A percentile compares a stretch with the other conserved stretches of the same genome.
Conservation (phyloP, 805 yeast species). For the Metschnikowia drakensbergensis region DNA sequence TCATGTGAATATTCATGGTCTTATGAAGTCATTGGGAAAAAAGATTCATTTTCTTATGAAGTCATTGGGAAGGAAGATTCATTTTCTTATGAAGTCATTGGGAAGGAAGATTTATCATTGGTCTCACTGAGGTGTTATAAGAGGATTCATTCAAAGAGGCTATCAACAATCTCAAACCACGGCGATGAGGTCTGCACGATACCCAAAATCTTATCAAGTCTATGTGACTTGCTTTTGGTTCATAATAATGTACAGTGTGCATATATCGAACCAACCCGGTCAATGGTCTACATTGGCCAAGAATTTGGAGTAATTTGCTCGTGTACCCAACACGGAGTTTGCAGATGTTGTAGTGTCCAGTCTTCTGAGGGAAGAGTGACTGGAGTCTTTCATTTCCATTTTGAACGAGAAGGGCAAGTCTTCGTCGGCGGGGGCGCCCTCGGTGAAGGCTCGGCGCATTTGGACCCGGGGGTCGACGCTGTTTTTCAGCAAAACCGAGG, state of each 20-base stretch:
- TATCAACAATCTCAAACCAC: too few relatives aligned
- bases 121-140: too few relatives aligned
- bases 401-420: constrained; percentile 39
- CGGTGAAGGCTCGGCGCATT: constrained; percentile 4
- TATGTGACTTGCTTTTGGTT: background rate
- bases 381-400: constrained; percentile 23
- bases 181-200: too few relatives aligned
- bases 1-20: too few relatives aligned
- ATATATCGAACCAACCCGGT: background rate
- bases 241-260: background rate
- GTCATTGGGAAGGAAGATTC: too few relatives aligned
- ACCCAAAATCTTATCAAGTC: too few relatives aligned
- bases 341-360: constrained; percentile 31
- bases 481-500: background rate
- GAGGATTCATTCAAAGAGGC: too few relatives aligned
- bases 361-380: constrained; percentile 18
- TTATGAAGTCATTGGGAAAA: too few relatives aligned
- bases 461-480: background rate
- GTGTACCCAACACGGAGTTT: constrained; percentile 37
- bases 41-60: too few relatives aligned
- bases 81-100: too few relatives aligned
- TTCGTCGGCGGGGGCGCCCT: constrained; percentile 10
- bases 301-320: constrained; percentile 36
- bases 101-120: too few relatives aligned
- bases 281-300: constrained; percentile 26